A percentile compares a stretch with the other conserved stretches of the same genome.
These are phyloP conservation scores for Tylopilus sp. DNA, from an alignment of 1,284 basidiomycete genomes.

Conservation along the genomic window DNA sequence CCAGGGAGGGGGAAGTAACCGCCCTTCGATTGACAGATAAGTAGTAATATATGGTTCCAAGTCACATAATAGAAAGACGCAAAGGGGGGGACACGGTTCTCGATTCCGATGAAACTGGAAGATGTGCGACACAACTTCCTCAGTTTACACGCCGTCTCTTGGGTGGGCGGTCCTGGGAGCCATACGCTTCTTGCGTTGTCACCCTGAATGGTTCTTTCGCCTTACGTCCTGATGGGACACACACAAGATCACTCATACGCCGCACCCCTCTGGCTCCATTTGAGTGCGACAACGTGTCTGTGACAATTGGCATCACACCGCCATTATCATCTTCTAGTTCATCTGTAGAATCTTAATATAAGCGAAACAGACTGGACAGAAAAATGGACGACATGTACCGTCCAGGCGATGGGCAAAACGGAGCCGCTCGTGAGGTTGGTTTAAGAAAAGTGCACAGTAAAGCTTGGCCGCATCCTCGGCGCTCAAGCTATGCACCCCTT, in stretches of 20 bases:
- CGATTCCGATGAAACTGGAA: no score
- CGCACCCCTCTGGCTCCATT: not conserved
- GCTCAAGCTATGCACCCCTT: conserved; percentile 4
- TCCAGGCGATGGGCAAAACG: not conserved
- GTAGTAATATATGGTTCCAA: no score
- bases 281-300: not conserved
- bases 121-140: no score
- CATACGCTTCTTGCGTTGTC: not conserved
- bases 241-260: not conserved
- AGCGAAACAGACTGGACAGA: not conserved
- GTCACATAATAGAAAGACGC: no score
- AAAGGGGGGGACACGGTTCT: no score
- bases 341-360: no score
- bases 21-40: no score
- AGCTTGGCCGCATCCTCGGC: conserved; percentile 1
- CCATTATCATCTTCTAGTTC: not conserved
- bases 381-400: not conserved
- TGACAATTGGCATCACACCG: not conserved
- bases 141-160: not conserved
- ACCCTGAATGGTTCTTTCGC: not conserved
- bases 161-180: not conserved
- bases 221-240: not conserved
- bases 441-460: not conserved
- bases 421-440: not conserved
- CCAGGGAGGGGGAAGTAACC: no score